Conservation (phyloP, 148 eudicot species). For the Limonium bicolor region DNA sequence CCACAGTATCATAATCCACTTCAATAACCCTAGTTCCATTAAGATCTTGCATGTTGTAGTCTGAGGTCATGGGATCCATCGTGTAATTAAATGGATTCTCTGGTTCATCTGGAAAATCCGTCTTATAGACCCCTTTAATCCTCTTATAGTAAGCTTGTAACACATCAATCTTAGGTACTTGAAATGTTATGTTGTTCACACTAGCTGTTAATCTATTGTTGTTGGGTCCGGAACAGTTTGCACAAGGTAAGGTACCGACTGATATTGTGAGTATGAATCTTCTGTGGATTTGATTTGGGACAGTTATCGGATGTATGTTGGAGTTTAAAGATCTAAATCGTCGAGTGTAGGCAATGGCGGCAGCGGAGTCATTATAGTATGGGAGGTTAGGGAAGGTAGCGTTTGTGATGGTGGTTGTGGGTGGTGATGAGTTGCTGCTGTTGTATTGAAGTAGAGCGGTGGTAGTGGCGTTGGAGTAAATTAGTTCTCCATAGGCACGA, state of each 20-base stretch:
- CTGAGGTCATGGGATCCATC: background rate
- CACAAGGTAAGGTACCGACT: conserved; percentile 9
- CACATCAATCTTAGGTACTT: conserved; percentile 9
- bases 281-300: conserved; percentile 9
- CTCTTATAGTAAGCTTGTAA: conserved; percentile 21
- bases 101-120: background rate
- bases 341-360: conserved; percentile 8
- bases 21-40: background rate
- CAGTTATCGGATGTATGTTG: conserved; percentile 4
- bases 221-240: conserved; percentile 12
- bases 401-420: no score
- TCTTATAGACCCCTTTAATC: background rate
- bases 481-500: conserved; percentile 2
- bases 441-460: conserved; percentile 15
- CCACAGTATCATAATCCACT: background rate
- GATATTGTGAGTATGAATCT: conserved; percentile 4
- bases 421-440: conserved; percentile 3
- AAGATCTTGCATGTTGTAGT: background rate
- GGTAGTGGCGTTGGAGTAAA: conserved; percentile 15
- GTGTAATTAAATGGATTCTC: background rate
- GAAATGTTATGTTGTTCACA: conserved; percentile 22
- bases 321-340: conserved; percentile 3
- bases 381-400: conserved; percentile 19
- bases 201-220: conserved; percentile 9
- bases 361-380: conserved; percentile 1